A percentile compares a stretch with the other conserved stretches of the same genome.
phyloP scores from a whole-genome alignment of 768 basidiomycete genomes.

The Dentipellis fragilis region DNA sequence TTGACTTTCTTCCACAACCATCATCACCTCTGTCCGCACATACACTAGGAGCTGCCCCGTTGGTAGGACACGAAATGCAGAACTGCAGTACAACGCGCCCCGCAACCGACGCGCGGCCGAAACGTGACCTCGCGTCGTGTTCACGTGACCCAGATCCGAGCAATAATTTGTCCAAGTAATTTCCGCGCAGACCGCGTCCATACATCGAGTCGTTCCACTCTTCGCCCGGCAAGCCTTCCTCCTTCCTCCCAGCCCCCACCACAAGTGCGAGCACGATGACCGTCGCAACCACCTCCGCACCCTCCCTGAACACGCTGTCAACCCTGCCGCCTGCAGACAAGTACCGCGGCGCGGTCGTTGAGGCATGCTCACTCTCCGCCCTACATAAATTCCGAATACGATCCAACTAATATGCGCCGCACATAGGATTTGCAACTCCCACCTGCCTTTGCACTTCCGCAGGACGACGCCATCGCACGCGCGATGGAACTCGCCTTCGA shows the following conservation, averaged over 20 bases:
- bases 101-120: too few relatives aligned
- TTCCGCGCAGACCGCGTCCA: not conserved
- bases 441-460: conserved; percentile 77
- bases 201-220: not conserved
- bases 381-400: not conserved
- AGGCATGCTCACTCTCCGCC: conserved; percentile 37
- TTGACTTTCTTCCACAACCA: too few relatives aligned
- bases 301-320: not conserved
- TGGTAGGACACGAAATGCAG: too few relatives aligned
- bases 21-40: too few relatives aligned
- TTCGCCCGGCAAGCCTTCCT: not conserved
- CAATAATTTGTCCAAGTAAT: not conserved
- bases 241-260: not conserved
- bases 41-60: too few relatives aligned
- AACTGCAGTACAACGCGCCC: too few relatives aligned
- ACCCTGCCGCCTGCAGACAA: conserved; percentile 29
- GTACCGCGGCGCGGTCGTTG: conserved; percentile 86
- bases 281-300: not conserved
- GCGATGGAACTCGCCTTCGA: conserved; percentile 88
- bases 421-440: conserved; percentile 70
- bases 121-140: not conserved
- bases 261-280: not conserved
- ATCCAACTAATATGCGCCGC: not conserved
- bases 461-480: conserved; percentile 56
- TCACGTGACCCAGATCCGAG: not conserved